Base-by-base conservation (phyloP, 2,329 filamentous ascomycete species). In the Paecilomyces formosus region DNA sequence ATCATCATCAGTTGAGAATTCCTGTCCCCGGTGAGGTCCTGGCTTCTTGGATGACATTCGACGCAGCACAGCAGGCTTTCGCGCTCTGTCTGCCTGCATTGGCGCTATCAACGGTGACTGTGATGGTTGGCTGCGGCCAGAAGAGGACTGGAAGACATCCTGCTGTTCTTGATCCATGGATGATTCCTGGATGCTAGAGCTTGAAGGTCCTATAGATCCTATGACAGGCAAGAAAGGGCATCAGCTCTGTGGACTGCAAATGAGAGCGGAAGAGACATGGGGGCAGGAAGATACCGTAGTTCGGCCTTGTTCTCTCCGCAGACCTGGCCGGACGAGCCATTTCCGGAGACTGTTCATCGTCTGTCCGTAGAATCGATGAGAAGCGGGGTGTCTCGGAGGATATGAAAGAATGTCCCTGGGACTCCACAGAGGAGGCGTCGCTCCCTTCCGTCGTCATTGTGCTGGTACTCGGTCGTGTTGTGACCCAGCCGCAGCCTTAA, bases 1-100 rank as follows among this genome's bases (percentile, higher is more conserved):
- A 68, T 91, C 92, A 72, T 97, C 93, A 70, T 97, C 92, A 54
- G 90, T 90, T 0, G 92, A 97, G 76, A 96, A 97, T 60, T 93
- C 82, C 62, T 89, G 89, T 30, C 92, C 90, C 57, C 90, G 88
- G 70, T 93, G 85, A 2, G 91, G 92, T 49, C 85, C 85, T 67
- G 85, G 81, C 55, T 78, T 74, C 61, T 84, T 89, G 24, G 90
- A 91, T 1, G 90, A 93, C 59, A 87, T 81, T 61, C 91, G 87
- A 65, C 90, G 87, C 59, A 83, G 73, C 73, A 93, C 84, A 11
- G 83, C 76, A 18, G 91, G 91, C 72, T 93, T 95, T 71, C 85
- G 86, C 13, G 86, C 80, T 63, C 82, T 74, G 58, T 73, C 72
- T 3, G 64, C 53, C 50, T 64, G 63, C 35, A 70, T 63, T 7